Conservation (phyloP, 2,329 filamentous ascomycete genomes). For the Calonectria naviculata region DNA sequence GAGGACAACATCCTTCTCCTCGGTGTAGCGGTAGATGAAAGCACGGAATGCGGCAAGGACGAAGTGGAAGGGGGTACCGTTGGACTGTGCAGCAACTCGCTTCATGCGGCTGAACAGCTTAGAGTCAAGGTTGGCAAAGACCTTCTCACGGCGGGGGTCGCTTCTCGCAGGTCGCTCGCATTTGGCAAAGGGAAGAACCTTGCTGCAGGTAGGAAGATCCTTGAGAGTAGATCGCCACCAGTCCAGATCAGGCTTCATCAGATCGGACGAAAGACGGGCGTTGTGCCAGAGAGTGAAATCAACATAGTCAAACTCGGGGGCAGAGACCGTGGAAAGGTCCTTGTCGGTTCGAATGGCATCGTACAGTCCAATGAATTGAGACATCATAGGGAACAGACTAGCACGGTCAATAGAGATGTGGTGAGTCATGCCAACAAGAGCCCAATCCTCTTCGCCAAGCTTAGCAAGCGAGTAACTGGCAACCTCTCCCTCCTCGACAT, state of each 20-base stretch:
- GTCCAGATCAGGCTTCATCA: conserved; percentile 38
- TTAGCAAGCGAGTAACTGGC: conserved; percentile 33
- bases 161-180: conserved; percentile 27
- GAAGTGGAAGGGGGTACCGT: conserved; percentile 39
- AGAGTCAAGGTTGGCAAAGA: conserved; percentile 33
- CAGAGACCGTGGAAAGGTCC: conserved; percentile 32
- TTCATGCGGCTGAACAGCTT: conserved; percentile 40
- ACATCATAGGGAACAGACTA: conserved; percentile 37
- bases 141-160: conserved; percentile 31
- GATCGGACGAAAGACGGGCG: conserved; percentile 33
- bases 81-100: conserved; percentile 34
- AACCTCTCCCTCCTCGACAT: conserved; percentile 36
- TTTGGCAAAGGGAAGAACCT: conserved; percentile 38
- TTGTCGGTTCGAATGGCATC: conserved; percentile 30
- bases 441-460: conserved; percentile 33
- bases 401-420: conserved; percentile 40
- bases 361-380: conserved; percentile 35
- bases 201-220: conserved; percentile 30
- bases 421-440: conserved; percentile 34
- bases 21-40: conserved; percentile 38
- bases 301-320: conserved; percentile 36
- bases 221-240: conserved; percentile 37
- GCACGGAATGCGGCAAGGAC: conserved; percentile 39
- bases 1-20: conserved; percentile 37
- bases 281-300: conserved; percentile 42